Conservation (phyloP, 768 basidiomycete species). For the Suillus tomentosus region DNA sequence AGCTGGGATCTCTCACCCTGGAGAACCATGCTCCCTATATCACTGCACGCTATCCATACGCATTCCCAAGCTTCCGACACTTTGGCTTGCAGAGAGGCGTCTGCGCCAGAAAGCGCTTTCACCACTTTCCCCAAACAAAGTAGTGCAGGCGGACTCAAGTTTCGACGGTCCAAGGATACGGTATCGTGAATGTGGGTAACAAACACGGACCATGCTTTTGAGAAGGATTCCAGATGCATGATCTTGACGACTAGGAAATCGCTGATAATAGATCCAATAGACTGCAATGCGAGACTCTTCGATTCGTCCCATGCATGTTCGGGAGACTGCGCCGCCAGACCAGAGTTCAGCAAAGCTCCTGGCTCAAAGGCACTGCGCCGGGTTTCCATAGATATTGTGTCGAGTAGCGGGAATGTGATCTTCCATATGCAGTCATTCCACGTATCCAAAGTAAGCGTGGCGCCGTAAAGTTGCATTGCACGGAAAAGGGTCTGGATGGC, state of each 20-base stretch:
- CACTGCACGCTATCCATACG: conserved; percentile 71
- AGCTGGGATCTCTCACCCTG: conserved; percentile 23
- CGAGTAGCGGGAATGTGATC: conserved; percentile 84
- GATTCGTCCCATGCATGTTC: conserved; percentile 82
- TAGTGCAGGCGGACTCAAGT: conserved; percentile 81
- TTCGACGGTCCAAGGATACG: conserved; percentile 65
- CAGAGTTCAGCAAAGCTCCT: conserved; percentile 8
- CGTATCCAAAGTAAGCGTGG: conserved; percentile 74
- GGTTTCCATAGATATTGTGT: conserved; percentile 62
- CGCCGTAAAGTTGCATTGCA: conserved; percentile 91
- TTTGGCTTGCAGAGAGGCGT: conserved; percentile 34
- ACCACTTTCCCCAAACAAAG: conserved; percentile 82
- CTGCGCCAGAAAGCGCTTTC: conserved; percentile 49
- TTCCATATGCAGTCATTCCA: conserved; percentile 95
- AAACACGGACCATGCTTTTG: conserved; percentile 73
- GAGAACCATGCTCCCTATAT: conserved; percentile 59
- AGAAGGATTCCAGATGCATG: conserved; percentile 69
- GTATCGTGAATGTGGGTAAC: conserved; percentile 70
- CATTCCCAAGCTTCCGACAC: conserved; percentile 55
- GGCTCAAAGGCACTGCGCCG: conserved; percentile 35
- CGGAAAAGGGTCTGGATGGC: conserved; percentile 96
- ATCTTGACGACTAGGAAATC: conserved; percentile 79
- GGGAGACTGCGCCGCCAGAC: conserved; percentile 17
- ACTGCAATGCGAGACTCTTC: conserved; percentile 81
- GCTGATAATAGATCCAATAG: conserved; percentile 80